These are phyloP conservation scores for Pythium sp. DNA, from an alignment of 352 stramenopile species.

Conservation along the genomic window DNA sequence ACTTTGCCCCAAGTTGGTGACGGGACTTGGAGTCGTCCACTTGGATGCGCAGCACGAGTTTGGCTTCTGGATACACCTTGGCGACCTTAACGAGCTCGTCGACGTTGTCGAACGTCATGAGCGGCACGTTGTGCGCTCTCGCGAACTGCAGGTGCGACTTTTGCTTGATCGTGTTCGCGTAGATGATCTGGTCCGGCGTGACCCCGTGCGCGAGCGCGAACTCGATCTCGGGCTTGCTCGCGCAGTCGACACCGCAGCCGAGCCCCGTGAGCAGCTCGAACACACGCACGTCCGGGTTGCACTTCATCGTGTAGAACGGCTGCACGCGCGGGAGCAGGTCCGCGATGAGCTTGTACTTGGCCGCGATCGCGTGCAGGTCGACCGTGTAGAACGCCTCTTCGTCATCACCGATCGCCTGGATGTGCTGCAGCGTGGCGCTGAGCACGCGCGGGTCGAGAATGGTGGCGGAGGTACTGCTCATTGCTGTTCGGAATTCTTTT, in stretches of 20 bases:
- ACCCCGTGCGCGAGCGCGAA: conserved; percentile 61
- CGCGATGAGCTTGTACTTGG: conserved; percentile 44
- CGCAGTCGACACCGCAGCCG: conserved; percentile 84
- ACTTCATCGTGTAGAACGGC: conserved; percentile 92
- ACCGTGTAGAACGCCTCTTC: conserved; percentile 73
- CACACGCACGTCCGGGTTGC: conserved; percentile 73
- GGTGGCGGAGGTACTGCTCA: not conserved
- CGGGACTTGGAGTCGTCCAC: conserved; percentile 84
- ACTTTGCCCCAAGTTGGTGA: conserved; percentile 84
- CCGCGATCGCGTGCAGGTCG: conserved; percentile 46
- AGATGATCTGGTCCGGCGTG: conserved; percentile 71
- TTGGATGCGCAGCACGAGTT: conserved; percentile 71
- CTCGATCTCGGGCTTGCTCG: conserved; percentile 73
- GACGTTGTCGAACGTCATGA: conserved; percentile 87
- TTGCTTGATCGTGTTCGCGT: conserved; percentile 90
- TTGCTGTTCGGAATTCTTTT: not conserved
- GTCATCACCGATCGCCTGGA: conserved; percentile 21
- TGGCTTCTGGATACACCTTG: conserved; percentile 34
- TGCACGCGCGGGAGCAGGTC: conserved; percentile 43
- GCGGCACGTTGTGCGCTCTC: conserved; percentile 44
- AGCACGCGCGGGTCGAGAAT: conserved; percentile 14
- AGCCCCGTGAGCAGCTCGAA: conserved; percentile 42
- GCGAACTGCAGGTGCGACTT: conserved; percentile 68
- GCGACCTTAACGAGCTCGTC: conserved; percentile 80
- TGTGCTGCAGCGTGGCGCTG: conserved; percentile 19